Evolutionary conservation across 306 rosid species (phyloP), one percentile per base, ranked within the genome.

Genomic region (Benincasa hispida): DNA sequence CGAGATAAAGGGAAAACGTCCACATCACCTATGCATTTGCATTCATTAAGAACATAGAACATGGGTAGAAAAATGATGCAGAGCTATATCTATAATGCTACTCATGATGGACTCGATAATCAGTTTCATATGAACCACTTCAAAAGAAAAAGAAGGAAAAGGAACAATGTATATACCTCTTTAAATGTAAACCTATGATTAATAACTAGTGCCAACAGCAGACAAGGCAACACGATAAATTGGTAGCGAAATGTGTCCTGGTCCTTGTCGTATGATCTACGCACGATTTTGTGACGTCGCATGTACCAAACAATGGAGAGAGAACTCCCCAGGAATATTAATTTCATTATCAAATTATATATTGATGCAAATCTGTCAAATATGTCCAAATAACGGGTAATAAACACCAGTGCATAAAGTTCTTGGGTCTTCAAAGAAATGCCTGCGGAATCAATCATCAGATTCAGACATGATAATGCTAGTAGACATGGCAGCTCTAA

Each of bases 271-370:
- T 92, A 92, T 32, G 98, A 90, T 80, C 96, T 85, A 57, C 91
- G 92, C 45, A 92, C 98, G 72, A 87, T 70, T 81, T 83, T 90
- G 81, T 92, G 98, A 75, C 79, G 87, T 78, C 96, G 82, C 79
- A 89, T 92, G 84, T 92, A 92, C 98, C 96, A 92, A 79, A 92
- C 96, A 82, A 92, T 92, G 67, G 94, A 86, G 84, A 92, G 88
- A 61, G 94, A 89, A 85, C 98, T 92, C 45, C 91, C 96, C 85
- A 92, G 84, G 83, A 90, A 92, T 83, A 92, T 81, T 82, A 92
- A 82, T 89, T 92, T 92, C 98, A 92, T 92, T 25, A 84, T 4
- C 45, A 92, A 86, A 84, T 92, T 92, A 75, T 92, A 92, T 22
- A 90, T 21, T 12, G 98, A 90, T 62, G 83, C 25, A 57, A 79